Evolutionary conservation across 2,329 filamentous ascomycete species (phyloP).

Genomic region (Penicillium sp.): DNA sequence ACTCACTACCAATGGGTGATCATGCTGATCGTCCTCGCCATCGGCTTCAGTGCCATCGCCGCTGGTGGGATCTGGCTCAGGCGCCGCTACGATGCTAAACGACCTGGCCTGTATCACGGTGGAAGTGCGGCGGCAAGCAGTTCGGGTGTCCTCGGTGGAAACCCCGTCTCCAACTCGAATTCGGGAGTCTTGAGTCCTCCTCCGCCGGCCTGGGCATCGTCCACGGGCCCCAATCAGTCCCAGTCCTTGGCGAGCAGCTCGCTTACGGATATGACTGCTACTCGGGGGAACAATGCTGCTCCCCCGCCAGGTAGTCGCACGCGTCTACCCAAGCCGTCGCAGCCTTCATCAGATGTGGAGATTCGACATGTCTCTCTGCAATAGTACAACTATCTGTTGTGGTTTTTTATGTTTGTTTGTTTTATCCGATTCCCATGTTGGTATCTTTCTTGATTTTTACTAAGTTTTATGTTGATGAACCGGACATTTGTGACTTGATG

Average conservation of each 20-base stretch:
- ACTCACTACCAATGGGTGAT: conserved; percentile 81
- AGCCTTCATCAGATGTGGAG: conserved; percentile 31
- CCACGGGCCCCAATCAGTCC: conserved; percentile 22
- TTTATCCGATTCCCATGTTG: not conserved
- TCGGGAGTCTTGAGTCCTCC: conserved; percentile 27
- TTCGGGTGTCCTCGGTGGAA: conserved; percentile 30
- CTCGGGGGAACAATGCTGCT: conserved; percentile 14
- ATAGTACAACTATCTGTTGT: not conserved
- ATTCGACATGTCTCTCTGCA: conserved; percentile 34
- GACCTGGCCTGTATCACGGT: conserved; percentile 42
- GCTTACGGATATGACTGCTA: conserved; percentile 32
- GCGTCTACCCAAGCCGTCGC: conserved; percentile 33
- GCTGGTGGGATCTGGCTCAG: conserved; percentile 73
- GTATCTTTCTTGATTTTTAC: not conserved
- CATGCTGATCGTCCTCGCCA: conserved; percentile 75
- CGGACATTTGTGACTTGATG: not conserved
- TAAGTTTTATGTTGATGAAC: not conserved
- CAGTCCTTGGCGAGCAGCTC: conserved; percentile 38
- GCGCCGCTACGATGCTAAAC: conserved; percentile 72
- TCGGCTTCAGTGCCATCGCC: conserved; percentile 72
- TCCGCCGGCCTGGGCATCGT: conserved; percentile 26
- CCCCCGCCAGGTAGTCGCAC: conserved; percentile 24
- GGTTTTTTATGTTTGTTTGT: not conserved
- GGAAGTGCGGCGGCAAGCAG: conserved; percentile 30
- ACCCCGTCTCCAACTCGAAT: conserved; percentile 17